Conservation (phyloP, 768 basidiomycete species). For the Hebeloma cylindrosporum region DNA sequence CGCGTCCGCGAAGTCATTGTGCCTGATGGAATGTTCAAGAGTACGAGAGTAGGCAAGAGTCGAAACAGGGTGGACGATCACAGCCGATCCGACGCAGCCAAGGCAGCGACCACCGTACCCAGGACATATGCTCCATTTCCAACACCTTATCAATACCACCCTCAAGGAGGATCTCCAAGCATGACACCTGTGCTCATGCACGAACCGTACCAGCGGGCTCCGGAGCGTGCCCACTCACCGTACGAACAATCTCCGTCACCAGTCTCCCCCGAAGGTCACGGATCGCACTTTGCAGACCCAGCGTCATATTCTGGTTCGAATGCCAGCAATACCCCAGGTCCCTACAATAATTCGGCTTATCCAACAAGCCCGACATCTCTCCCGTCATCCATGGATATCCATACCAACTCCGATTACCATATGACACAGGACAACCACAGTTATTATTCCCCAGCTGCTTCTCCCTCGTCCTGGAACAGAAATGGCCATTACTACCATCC, state of each 20-base stretch:
- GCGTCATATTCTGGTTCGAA: conserved; percentile 10
- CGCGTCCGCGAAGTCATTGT: conserved; percentile 59
- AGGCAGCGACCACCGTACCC: conserved; percentile 24
- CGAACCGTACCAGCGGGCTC: conserved; percentile 36
- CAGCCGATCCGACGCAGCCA: conserved; percentile 27
- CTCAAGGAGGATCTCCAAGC: conserved; percentile 24
- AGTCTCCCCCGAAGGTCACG: conserved; percentile 17
- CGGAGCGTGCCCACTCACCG: conserved; percentile 19
- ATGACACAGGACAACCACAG: too few species aligned
- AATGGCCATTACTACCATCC: too few species aligned
- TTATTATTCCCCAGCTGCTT: too few species aligned
- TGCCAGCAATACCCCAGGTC: not conserved
- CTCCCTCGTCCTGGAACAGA: too few species aligned
- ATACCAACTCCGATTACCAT: too few species aligned
- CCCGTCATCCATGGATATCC: not conserved
- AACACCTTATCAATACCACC: conserved; percentile 30
- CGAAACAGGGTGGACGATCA: conserved; percentile 45
- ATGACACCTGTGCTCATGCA: conserved; percentile 40
- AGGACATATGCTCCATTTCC: conserved; percentile 46
- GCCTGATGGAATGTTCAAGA: conserved; percentile 67
- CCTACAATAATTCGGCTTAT: conserved; percentile 4
- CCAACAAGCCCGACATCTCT: not conserved
- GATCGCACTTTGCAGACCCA: conserved; percentile 9
- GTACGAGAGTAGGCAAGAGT: conserved; percentile 58
- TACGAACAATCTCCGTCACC: conserved; percentile 23